These are phyloP conservation scores for Citrus hindsii DNA, from an alignment of 345 rosid species.

Conservation along the genomic window DNA sequence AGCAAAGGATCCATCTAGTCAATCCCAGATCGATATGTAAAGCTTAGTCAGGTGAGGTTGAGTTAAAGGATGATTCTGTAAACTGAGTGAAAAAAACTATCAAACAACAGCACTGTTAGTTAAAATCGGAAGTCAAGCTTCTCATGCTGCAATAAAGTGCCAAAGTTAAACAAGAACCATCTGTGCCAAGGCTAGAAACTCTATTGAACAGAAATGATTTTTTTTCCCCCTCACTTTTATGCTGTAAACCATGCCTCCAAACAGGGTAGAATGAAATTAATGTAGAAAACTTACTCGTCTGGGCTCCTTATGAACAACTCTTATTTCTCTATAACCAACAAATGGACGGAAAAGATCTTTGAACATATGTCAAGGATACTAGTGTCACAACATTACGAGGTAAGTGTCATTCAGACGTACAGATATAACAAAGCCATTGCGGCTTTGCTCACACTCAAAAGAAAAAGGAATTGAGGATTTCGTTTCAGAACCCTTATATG, in stretches of 20 bases:
- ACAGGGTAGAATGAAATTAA: background rate
- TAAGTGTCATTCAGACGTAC: background rate
- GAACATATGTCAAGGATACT: slow-evolving; percentile 23
- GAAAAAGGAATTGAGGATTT: background rate
- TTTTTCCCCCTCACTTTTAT: background rate
- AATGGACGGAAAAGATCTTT: slow-evolving; percentile 63
- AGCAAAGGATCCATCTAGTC: background rate
- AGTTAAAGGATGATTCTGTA: background rate
- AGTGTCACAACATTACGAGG: background rate
- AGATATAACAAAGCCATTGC: background rate
- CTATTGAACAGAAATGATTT: background rate
- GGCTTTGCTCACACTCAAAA: background rate
- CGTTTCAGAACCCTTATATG: background rate
- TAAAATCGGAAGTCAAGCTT: background rate
- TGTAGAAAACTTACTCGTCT: slow-evolving; percentile 41
- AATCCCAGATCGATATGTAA: background rate
- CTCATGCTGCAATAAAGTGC: background rate
- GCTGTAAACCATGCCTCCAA: background rate
- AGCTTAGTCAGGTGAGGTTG: background rate
- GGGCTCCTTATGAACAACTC: slow-evolving; percentile 56
- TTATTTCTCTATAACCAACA: slow-evolving; percentile 57
- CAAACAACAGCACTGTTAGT: background rate
- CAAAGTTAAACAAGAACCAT: background rate
- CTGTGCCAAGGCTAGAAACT: background rate
- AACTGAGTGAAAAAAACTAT: background rate